Base-by-base conservation (phyloP, 805 yeast species). In the Starmerella bombi region DNA sequence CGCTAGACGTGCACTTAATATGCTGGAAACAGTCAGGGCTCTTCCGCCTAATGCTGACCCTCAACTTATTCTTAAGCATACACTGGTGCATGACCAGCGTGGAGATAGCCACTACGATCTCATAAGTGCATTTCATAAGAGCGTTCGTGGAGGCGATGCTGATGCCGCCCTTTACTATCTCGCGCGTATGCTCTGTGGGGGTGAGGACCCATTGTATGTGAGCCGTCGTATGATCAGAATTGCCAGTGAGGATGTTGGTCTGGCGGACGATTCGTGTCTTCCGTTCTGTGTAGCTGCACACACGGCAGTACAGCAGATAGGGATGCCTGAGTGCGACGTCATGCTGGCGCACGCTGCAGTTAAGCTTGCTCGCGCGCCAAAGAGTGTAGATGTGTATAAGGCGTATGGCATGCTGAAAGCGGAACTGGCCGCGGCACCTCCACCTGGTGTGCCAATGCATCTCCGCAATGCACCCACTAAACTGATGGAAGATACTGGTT, bases 31-130 rank as follows among this genome's bases (percentile, higher is more conserved):
- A 3, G 56, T 53, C 5, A 32, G 53, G 6, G 25, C 41, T 6
- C 39, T 59, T 32, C 50, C 46, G 6, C n/a, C 34, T 21, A 45
- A 41, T 49, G 69, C 31, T 52, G 65, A 37, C 38, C 58, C 36
- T 42, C 41, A 54, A 49, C 55, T 30, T 25, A 50, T 71, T 37
- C 48, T 74, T 54, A 51, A 66, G 55, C 60, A 74, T 55, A 69
- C 77, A 1, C 70, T 70, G 37, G 62, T 77, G 50, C 86, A 88
- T 56, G 97, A 91, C 58, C 67, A 82, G 35, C 76, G 74, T 25
- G 96, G 96, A 1, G 98, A 91, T 51, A 74, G 75, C 4, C 98
- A 91, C 58, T 91, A 91, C 59, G 99, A 91, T 57, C 74, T 94
- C 1, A 91, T 91, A 5, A 81, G 94, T 12, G 98, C 98, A 1